phyloP scores from a whole-genome alignment of 1,139 yeast species.

The Geotrichum phurueaensis region DNA sequence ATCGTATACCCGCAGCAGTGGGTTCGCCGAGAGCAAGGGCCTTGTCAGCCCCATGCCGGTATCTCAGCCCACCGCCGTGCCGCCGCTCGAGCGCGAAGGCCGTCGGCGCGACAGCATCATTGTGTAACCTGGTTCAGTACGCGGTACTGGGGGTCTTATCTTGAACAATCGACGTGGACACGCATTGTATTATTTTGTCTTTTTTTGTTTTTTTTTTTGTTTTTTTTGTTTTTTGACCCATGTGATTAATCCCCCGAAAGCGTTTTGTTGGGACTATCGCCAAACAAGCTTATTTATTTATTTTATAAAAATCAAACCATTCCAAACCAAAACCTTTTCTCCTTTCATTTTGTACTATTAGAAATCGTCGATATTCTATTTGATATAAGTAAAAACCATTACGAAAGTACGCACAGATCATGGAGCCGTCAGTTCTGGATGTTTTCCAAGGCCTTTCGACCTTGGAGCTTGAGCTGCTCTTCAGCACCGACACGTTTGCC shows the following conservation, averaged over 20 bases:
- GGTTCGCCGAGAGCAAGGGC: slow-evolving; percentile 84
- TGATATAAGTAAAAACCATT: not conserved
- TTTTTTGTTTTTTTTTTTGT: not conserved
- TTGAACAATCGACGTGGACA: not conserved
- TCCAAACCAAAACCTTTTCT: not conserved
- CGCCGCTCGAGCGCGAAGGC: slow-evolving; percentile 85
- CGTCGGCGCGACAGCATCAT: slow-evolving; percentile 37
- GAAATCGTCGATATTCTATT: not conserved
- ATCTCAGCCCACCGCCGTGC: slow-evolving; percentile 46
- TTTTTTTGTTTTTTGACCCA: not conserved
- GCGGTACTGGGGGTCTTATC: not conserved
- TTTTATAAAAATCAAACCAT: not conserved
- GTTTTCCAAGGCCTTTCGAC: not conserved
- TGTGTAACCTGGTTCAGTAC: not conserved
- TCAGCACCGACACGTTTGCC: not conserved
- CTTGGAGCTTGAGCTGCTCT: not conserved
- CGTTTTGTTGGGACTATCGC: slow-evolving; percentile 5
- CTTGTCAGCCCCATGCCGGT: slow-evolving; percentile 74
- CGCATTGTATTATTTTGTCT: not conserved
- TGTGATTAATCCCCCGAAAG: not conserved
- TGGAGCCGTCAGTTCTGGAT: not conserved
- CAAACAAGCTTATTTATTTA: not conserved
- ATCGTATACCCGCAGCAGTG: slow-evolving; percentile 60
- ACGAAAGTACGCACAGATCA: not conserved
- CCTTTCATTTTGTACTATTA: not conserved